Base-by-base conservation (phyloP, 495 filamentous ascomycete species). In the Penicillium coprophilum region DNA sequence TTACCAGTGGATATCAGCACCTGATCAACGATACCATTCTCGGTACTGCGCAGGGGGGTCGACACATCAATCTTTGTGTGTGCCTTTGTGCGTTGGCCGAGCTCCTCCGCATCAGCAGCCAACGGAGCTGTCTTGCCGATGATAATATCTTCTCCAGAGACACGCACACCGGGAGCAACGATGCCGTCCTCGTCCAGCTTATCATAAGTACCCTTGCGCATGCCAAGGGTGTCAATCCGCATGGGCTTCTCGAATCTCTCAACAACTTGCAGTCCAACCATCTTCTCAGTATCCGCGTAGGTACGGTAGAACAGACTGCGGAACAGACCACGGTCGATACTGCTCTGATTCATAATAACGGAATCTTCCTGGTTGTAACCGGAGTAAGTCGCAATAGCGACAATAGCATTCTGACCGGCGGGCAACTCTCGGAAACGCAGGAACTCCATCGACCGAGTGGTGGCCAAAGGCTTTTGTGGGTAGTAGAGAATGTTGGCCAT, bases 331-430 rank as follows among this genome's bases (percentile, higher is more conserved):
- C 94, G 88, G 65, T 99, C 94, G 63, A 97, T 97, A 62, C 90
- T 94, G 76, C 90, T 95, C 73, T 99, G 95, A 74, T 97, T 99
- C 95, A 99, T 97, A 62, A 99, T 95, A 50, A 99, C 94, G 21
- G 94, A 97, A 83, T 99, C 94, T 90, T 99, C 94, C 71, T 97
- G 95, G 70, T 99, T 97, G 81, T 97, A 99, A n/a, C 94, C 94
- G 15, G 91, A 96, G 74, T 97, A 99, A 70, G 88, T 92, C 44
- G 89, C 83, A 77, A 99, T 97, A 34, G 95, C 94, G 12, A 99
- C 94, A 63, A 99, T 97, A 20, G 94, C 94, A 63, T 99, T 99
- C 73, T 99, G 94, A 7, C 94, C 94, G 24, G 94, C 94, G 3
- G 94, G 94, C 50, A 99, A 77, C 72, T 99, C 95, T 65, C 94